These are phyloP conservation scores for Coelastrella sp. DNA, from an alignment of 139 green algal species.

Conservation along the genomic window DNA sequence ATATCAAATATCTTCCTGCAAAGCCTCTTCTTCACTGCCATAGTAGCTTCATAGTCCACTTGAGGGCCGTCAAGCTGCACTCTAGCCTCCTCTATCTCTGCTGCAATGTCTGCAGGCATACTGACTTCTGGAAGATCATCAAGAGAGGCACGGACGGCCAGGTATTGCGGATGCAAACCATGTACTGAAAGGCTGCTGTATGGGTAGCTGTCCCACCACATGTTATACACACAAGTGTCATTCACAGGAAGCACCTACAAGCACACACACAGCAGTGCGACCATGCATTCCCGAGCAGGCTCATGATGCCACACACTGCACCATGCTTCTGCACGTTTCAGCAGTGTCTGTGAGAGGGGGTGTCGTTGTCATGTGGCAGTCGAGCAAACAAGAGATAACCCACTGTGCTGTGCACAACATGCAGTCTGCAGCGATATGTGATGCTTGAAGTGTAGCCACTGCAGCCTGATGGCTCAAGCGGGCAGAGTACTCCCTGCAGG, in stretches of 20 bases:
- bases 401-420: too few relatives aligned
- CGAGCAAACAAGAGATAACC: too few relatives aligned
- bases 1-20: slow-evolving; percentile 66
- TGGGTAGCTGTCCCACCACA: slow-evolving; percentile 96
- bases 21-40: slow-evolving; percentile 83
- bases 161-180: slow-evolving; percentile 90
- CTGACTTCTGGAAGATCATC: slow-evolving; percentile 26
- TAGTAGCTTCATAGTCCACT: slow-evolving; percentile 89
- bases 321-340: too few relatives aligned
- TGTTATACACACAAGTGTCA: slow-evolving; percentile 93
- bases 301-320: too few relatives aligned
- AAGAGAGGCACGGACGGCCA: slow-evolving; percentile 55
- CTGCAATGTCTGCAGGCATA: slow-evolving; percentile 56
- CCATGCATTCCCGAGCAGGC: too few relatives aligned
- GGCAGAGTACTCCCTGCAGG: not conserved
- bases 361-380: too few relatives aligned
- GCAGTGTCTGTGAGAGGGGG: too few relatives aligned
- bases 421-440: too few relatives aligned
- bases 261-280: not conserved
- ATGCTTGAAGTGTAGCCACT: too few relatives aligned
- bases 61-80: slow-evolving; percentile 57
- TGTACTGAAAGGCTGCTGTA: slow-evolving; percentile 93
- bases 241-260: slow-evolving; percentile 95
- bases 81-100: slow-evolving; percentile 36
- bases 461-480: not conserved